Percentiles rank a stretch among this genome's conserved stretches.
These are phyloP conservation scores for Salix suchowensis DNA, from an alignment of 345 rosid genomes.

Conservation along the genomic window DNA sequence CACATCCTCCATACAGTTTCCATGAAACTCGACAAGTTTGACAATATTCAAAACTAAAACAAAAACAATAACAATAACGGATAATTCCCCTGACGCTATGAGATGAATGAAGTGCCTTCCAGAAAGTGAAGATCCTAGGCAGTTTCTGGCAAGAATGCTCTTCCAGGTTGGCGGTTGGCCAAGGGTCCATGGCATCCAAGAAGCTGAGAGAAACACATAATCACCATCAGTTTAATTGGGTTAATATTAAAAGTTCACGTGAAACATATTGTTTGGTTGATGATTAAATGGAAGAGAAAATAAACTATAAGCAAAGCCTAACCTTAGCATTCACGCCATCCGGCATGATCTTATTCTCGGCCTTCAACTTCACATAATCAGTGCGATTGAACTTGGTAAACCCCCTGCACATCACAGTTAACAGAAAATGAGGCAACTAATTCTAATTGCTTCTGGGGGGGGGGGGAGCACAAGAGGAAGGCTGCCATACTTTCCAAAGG, in stretches of 20 bases:
- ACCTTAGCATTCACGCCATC: conserved; percentile 85
- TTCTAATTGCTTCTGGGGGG: not conserved
- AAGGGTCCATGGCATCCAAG: conserved; percentile 72
- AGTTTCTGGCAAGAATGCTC: conserved; percentile 43
- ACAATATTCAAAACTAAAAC: not conserved
- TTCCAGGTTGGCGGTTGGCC: conserved; percentile 56
- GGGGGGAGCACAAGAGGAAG: too few relatives aligned
- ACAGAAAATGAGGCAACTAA: not conserved
- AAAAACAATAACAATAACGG: not conserved
- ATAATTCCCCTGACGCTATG: not conserved
- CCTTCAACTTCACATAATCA: conserved; percentile 51
- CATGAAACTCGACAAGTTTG: not conserved
- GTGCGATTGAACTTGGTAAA: conserved; percentile 61
- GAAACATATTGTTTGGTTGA: too few relatives aligned
- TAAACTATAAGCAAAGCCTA: not conserved
- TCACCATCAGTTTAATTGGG: not conserved
- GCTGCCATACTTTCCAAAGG: too few relatives aligned
- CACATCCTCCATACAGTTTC: not conserved
- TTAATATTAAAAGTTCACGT: too few relatives aligned
- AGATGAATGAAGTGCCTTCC: not conserved
- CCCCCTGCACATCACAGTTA: conserved; percentile 40
- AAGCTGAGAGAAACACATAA: conserved; percentile 35
- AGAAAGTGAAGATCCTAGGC: conserved; percentile 19
- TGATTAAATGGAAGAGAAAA: not conserved
- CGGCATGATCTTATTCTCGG: conserved; percentile 51